Base-by-base conservation (phyloP, 2,329 filamentous ascomycete species). In the Fusarium tanahbumbuense region DNA sequence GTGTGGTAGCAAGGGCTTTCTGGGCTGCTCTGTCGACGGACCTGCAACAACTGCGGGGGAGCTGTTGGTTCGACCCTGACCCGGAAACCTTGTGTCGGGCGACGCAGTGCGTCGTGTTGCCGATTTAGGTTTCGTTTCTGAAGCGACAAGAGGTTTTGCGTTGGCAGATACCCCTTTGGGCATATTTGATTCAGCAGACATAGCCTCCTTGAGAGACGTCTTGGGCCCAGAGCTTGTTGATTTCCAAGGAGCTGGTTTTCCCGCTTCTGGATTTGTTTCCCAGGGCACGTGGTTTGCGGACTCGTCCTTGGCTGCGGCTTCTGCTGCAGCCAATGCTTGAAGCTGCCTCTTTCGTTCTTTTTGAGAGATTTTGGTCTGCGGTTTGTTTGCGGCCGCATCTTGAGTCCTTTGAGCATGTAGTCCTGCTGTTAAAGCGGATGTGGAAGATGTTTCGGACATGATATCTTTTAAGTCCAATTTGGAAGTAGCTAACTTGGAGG, bases 321-420 rank as follows among this genome's bases (percentile, higher is more conserved):
- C 81, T 37, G 82, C 77, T 25, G 78, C 81, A 25, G 85, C 81
- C 74, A 92, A 88, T 66, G 89, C 86, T 74, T 93, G 91, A 73
- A 93, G 88, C 70, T 94, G 88, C 76, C 88, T 92, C 81, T 97
- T 98, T 23, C 94, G 90, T 78, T 98, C 94, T 76, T 96, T 97
- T 74, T 98, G 96, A 1, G 94, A 97, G 71, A 97, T 81, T 77
- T 93, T 97, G 1, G 81, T 77, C 18, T 82, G 81, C 1, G 82
- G 74, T 41, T 75, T 79, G 75, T 84, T 52, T 61, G 76, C 57
- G 59, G 73, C 23, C n/a, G 78, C 61, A 20, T 84, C 81, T 56
- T 81, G 84, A 10, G 71, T 77, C 48, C 79, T 85, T 71, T 88
- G 84, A 2, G 85, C 85, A 8, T 84, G 85, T 13, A 90, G 75